Evolutionary conservation across 2,329 filamentous ascomycete genomes (phyloP), one percentile per base, ranked within the genome.

Genomic region (Lachnellula occidentalis): DNA sequence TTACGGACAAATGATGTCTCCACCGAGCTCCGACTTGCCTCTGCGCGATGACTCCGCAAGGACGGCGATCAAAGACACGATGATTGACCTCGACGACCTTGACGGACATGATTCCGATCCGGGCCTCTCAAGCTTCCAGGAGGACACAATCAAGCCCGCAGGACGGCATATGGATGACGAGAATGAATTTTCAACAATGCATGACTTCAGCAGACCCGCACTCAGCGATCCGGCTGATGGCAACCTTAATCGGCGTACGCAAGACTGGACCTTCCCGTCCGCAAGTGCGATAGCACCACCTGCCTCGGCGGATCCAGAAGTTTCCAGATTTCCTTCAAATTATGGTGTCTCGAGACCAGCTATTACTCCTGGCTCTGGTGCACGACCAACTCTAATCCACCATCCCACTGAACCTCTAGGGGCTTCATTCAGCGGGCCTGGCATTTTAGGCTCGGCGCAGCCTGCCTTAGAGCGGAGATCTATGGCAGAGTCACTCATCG

Each of bases 61-160:
- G 60, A 67, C 78, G 3, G 75, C 61, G 8, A 67, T 85, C n/a
- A 73, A 80, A 52, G 82, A 86, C 64, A 84, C 82, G 0, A 73
- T 86, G 17, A 87, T 86, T 54, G 83, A 86, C 61, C 74, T 86
- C 7, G 83, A 85, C 54, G 83, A 86, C 61, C 74, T 86, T 7
- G 83, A 85, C 58, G 79, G 76, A 2, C 84, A 81, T 17, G 71
- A 86, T 6, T 73, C 77, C 43, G 80, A 79, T 2, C 76, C 73
- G 37, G 78, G 80, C 3, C 71, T 82, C 1, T 80, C 81, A 1
- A 77, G 74, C 51, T 85, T 84, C 58, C 77, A 78, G 37, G 81
- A 85, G 74, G 78, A 79, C 51, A 86, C 82, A 4, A 80, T 86
- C 58, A 77, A 58, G 50, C 58, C 66, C 36, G 56, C 56, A 31